Conservation (phyloP, 2,329 filamentous ascomycete genomes). For the Fulvia fulva region DNA sequence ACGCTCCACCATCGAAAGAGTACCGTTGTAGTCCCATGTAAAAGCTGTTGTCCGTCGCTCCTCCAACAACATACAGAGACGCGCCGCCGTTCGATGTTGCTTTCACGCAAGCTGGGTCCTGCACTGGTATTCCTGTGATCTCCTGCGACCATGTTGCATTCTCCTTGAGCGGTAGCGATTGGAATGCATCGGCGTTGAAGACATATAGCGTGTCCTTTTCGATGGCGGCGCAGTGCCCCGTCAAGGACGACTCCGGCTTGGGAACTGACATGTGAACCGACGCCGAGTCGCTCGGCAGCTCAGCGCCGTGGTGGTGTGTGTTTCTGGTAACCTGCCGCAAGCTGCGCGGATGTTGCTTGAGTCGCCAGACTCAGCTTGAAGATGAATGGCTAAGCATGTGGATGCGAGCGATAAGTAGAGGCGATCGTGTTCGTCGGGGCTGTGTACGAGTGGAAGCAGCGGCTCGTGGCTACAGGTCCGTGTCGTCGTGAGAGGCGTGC, state of each 20-base stretch:
- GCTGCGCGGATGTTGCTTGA: slow-evolving; percentile 3
- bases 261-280: slow-evolving; percentile 62
- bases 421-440: slow-evolving; percentile 1
- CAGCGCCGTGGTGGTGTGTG: slow-evolving; percentile 14
- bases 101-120: slow-evolving; percentile 72
- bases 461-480: neutral
- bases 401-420: slow-evolving; percentile 8
- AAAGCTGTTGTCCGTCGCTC: slow-evolving; percentile 51
- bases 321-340: neutral
- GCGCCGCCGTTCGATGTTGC: slow-evolving; percentile 58
- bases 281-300: slow-evolving; percentile 18
- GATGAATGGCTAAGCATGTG: slow-evolving; percentile 15
- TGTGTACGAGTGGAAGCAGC: neutral
- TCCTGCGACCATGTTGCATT: slow-evolving; percentile 70
- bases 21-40: slow-evolving; percentile 75
- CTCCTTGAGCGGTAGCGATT: slow-evolving; percentile 64
- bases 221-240: slow-evolving; percentile 76
- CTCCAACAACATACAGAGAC: slow-evolving; percentile 78
- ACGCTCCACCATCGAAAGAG: slow-evolving; percentile 53
- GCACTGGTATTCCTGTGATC: slow-evolving; percentile 63
- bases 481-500: neutral
- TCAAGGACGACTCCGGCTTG: slow-evolving; percentile 64
- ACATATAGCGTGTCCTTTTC: slow-evolving; percentile 80
- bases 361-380: slow-evolving; percentile 3
- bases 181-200: slow-evolving; percentile 68